phyloP scores from a whole-genome alignment of 1,139 yeast species.

The Diutina ranongensis region DNA sequence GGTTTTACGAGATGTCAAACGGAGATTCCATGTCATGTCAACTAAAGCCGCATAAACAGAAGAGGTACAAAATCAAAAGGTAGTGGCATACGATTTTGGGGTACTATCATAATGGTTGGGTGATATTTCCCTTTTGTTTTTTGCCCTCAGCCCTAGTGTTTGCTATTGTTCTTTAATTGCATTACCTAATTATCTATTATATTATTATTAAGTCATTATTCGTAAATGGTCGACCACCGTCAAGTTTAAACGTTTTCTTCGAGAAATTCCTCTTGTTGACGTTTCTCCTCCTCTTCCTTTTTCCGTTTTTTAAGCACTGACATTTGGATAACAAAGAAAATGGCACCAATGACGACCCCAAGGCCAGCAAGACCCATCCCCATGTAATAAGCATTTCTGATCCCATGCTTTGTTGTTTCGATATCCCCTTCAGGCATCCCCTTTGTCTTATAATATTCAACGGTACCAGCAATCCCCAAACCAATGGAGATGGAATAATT shows the following conservation, averaged over 20 bases:
- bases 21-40: no score
- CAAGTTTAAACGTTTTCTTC: neutral
- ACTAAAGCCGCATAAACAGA: no score
- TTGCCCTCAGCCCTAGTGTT: no score
- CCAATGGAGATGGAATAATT: slow-evolving; percentile 8
- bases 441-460: slow-evolving; percentile 27
- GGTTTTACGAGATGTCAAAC: no score
- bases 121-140: no score
- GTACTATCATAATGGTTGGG: no score
- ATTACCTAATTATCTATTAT: no score
- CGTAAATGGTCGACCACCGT: no score
- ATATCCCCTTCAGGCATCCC: slow-evolving; percentile 14
- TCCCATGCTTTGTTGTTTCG: slow-evolving; percentile 21
- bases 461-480: slow-evolving; percentile 7
- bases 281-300: neutral
- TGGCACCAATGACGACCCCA: slow-evolving; percentile 24
- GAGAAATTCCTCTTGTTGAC: neutral
- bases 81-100: no score
- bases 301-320: neutral
- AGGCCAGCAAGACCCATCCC: slow-evolving; percentile 42
- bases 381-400: slow-evolving; percentile 33
- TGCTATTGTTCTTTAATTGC: no score
- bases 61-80: no score
- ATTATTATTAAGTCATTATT: no score
- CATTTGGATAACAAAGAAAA: slow-evolving; percentile 5